Evolutionary conservation across 192 early-diverging fungal genomes (phyloP).

Genomic region (Gonapodya sp.): DNA sequence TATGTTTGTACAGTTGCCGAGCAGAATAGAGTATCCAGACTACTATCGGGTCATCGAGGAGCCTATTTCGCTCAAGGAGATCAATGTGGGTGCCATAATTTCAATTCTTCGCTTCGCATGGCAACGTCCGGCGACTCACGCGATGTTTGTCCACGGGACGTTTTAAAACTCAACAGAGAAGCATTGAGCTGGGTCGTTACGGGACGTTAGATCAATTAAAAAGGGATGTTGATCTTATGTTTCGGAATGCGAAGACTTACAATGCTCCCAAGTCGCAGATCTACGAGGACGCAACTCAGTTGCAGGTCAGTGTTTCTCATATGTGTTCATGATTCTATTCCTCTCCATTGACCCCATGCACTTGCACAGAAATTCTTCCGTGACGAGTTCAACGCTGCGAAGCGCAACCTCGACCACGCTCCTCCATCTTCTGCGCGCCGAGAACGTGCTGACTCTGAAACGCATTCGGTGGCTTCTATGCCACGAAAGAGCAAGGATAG

Average conservation of each 20-base stretch:
- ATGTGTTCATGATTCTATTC: background rate
- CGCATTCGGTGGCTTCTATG: background rate
- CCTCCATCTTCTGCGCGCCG: background rate
- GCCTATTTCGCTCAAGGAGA: slow-evolving; percentile 63
- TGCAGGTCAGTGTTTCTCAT: background rate
- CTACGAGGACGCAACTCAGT: slow-evolving; percentile 55
- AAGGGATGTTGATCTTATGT: slow-evolving; percentile 73
- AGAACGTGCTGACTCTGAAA: background rate
- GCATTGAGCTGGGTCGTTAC: slow-evolving; percentile 55
- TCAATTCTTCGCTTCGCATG: no score
- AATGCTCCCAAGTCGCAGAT: slow-evolving; percentile 79
- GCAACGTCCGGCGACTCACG: background rate
- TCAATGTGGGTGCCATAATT: slow-evolving; percentile 44
- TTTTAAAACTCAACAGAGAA: slow-evolving; percentile 35
- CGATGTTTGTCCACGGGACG: background rate
- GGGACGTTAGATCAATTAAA: slow-evolving; percentile 57
- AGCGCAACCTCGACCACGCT: background rate
- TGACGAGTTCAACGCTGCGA: background rate
- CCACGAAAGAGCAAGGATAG: background rate
- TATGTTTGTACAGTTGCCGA: slow-evolving; percentile 68
- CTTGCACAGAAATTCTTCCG: background rate
- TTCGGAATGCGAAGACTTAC: slow-evolving; percentile 85
- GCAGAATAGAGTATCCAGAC: slow-evolving; percentile 72
- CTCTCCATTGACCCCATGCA: background rate
- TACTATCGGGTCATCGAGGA: slow-evolving; percentile 77